Base-by-base conservation (phyloP, 108 stramenopile species). In the Discostella pseudostelligera region DNA sequence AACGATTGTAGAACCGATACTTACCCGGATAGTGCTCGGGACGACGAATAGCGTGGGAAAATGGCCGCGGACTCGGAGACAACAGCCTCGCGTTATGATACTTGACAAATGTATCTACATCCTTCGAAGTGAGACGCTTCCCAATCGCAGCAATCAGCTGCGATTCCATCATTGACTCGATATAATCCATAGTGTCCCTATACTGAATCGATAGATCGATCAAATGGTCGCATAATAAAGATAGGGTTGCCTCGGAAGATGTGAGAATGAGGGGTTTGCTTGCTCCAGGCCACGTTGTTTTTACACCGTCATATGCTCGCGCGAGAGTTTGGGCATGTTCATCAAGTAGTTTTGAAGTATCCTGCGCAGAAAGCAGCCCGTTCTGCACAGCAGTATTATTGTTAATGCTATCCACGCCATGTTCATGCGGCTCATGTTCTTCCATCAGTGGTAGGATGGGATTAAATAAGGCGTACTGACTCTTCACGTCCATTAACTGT, bases 111-210 rank as follows among this genome's bases (percentile, higher is more conserved):
- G 72, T 49, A 8, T 85, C 88, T 22, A 94, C 74, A 56, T 91
- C 88, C 14, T 63, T 44, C 0, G 75, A 8, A 0, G 65, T 66
- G 12, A 94, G 51, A 54, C 76, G 75, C 62, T 89, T 94, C 16
- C 93, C 93, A 62, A 94, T 86, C 12, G 89, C 89, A 19, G 59
- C 26, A 49, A 74, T 44, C 9, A 90, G 72, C 48, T 90, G 86
- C 9, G 67, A 48, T 22, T 72, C 66, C 44, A 90, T 54, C 75
- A 86, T 80, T 2, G 81, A 59, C 72, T 90, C 89, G 39, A 94
- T 60, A 51, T 82, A 83, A 3, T 46, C 19, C 76, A 78, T 62
- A 4, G 54, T 48, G 4, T 64, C 59, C 4, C 22, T 24, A n/a
- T 59, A 75, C 25, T 65, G 70, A 14, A 19, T 10, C 2, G 39